Conservation (phyloP, 164 flowering plant genomes). For the Chimonanthus salicifolius region DNA sequence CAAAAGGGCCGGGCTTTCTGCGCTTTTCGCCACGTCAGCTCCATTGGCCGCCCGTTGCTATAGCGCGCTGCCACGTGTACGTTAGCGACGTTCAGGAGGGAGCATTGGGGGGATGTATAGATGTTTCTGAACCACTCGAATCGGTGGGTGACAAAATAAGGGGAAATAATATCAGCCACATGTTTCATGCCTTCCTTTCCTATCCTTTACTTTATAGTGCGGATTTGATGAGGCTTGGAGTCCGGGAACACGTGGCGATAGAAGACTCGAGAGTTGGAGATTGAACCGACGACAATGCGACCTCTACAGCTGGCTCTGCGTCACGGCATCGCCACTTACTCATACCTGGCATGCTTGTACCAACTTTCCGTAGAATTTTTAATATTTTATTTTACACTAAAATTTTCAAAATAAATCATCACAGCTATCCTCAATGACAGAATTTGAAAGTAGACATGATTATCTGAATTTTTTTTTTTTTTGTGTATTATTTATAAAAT, state of each 20-base stretch:
- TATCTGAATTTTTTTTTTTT: no score
- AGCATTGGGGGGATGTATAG: not conserved
- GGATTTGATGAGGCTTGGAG: not conserved
- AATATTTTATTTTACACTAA: no score
- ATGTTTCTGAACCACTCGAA: conserved; percentile 11
- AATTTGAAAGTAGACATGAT: no score
- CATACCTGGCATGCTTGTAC: no score
- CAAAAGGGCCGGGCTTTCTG: conserved; percentile 14
- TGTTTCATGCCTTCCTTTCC: not conserved
- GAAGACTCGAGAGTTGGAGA: not conserved
- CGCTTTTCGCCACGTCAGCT: conserved; percentile 33
- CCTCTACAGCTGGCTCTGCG: no score
- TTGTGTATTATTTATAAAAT: no score
- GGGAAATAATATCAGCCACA: not conserved
- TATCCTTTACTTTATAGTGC: not conserved
- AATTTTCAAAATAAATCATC: no score
- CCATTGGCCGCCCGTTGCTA: conserved; percentile 10
- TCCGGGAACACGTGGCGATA: not conserved
- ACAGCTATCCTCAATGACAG: no score
- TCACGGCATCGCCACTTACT: no score
- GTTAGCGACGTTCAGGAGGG: not conserved
- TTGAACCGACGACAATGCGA: no score
- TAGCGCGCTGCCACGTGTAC: conserved; percentile 15
- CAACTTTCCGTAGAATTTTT: no score
- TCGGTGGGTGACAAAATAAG: not conserved